Evolutionary conservation across 176 grass and related monocot genomes (phyloP), one percentile per base, ranked within the genome.

Genomic region (Phragmites australis): DNA sequence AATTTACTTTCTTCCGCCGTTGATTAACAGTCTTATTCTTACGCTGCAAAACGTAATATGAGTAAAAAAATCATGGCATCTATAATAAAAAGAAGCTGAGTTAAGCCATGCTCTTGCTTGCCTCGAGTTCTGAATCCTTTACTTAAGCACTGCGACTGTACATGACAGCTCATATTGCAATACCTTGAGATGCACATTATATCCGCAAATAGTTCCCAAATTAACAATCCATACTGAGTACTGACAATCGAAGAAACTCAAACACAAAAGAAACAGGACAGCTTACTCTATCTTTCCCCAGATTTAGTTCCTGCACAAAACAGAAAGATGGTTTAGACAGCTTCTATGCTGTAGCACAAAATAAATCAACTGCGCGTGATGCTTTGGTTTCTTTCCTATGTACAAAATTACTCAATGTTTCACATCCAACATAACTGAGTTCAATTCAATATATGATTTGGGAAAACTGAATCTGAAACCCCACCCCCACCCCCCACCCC

Each of bases 281-380:
- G 34, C 91, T 79, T 76, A 93, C 87, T 75, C 68, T 77, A 7
- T 93, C 91, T 85, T 85, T 93, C 3, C 22, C 81, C 14, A 17
- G 13, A 49, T 49, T 49, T 17, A 49, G 47, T 49, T 92, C 47
- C 47, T 49, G 47, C 47, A 49, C 14, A 49, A 49, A 49, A 49
- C 47, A 18, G 47, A 49, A 49, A 49, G 47, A 49, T 49, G 16
- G 15, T 17, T 17, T 17, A 49, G 47, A 49, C 27, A 87, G 46
- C 23, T 25, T 30, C 46, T 64, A 64, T 39, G 34, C 21, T 13
- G 56, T 25, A 61, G 19, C 19, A 49, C 19, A 70, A 62, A 62
- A 69, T 49, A 16, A 49, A 49, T 49, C 47, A 49, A 49, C 15
- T 49, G 13, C 16, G 14, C n/a, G 19, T 18, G 47, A 49, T 49